Conservation (phyloP, 306 rosid species). For the Herpetospermum pedunculosum region DNA sequence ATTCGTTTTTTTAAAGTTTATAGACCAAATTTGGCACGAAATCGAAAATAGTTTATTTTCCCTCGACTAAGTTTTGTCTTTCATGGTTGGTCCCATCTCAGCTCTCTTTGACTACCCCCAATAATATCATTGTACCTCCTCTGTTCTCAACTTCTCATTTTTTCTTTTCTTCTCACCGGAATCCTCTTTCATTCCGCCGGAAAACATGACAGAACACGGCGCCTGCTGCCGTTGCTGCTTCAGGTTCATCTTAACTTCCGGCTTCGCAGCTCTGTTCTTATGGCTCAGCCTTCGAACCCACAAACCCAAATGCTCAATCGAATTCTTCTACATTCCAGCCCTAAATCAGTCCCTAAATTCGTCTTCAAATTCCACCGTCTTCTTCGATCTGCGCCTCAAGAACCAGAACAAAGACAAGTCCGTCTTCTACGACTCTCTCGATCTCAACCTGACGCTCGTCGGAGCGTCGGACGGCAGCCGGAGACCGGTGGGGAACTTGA, state of each 20-base stretch:
- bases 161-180: neutral
- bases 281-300: conserved; percentile 37
- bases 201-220: conserved; percentile 17
- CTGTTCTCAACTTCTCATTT: neutral
- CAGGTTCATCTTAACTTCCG: conserved; percentile 21
- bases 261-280: conserved; percentile 28
- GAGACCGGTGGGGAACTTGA: conserved; percentile 14
- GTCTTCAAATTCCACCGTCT: conserved; percentile 22
- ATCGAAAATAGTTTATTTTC: too few relatives aligned
- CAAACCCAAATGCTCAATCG: conserved; percentile 40
- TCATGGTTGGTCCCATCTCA: neutral
- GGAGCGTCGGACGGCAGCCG: conserved; percentile 3
- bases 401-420: conserved; percentile 72
- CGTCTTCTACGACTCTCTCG: conserved; percentile 41
- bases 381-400: conserved; percentile 18
- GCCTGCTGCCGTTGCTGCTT: conserved; percentile 21
- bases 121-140: neutral
- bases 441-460: conserved; percentile 26
- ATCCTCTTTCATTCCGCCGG: neutral
- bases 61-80: neutral
- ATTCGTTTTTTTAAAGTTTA: too few relatives aligned
- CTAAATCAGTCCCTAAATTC: conserved; percentile 41
- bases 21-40: too few relatives aligned
- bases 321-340: conserved; percentile 44
- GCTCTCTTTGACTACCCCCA: neutral